Conservation (phyloP, 108 stramenopile species). For the Cyclotella distinguenda region DNA sequence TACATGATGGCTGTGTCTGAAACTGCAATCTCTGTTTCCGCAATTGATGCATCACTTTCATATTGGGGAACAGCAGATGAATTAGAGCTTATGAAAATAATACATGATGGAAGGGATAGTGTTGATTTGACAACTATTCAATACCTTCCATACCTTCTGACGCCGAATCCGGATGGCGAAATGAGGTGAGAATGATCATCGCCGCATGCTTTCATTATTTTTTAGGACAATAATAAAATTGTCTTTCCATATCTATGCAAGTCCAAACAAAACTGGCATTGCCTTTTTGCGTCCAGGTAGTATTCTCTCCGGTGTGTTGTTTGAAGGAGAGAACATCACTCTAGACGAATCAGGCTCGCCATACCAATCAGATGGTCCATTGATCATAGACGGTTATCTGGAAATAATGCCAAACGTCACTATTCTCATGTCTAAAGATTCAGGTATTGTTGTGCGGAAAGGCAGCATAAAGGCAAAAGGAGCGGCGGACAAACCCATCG, state of each 20-base stretch:
- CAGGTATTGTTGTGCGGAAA: conserved; percentile 7
- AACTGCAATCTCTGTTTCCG: background rate
- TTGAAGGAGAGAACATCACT: conserved; percentile 9
- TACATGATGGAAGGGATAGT: conserved; percentile 14
- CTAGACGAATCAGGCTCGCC: conserved; percentile 17
- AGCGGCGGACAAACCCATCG: background rate
- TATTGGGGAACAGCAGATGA: conserved; percentile 25
- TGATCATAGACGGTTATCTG: conserved; percentile 16
- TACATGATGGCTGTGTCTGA: background rate
- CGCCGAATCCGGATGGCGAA: background rate
- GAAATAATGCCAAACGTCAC: conserved; percentile 14
- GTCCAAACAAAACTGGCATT: background rate
- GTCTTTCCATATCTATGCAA: background rate
- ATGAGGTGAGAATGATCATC: background rate
- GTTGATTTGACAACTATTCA: background rate
- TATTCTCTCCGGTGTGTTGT: conserved; percentile 8
- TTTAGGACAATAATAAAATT: background rate
- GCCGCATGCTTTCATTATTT: background rate
- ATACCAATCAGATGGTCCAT: conserved; percentile 14
- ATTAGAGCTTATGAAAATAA: background rate
- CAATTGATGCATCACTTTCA: conserved; percentile 24
- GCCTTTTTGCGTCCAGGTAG: background rate
- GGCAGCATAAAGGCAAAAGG: conserved; percentile 6
- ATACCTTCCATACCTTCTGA: conserved; percentile 25
- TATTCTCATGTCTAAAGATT: background rate